These are phyloP conservation scores for Quercus alba DNA, from an alignment of 306 rosid genomes.

Conservation along the genomic window DNA sequence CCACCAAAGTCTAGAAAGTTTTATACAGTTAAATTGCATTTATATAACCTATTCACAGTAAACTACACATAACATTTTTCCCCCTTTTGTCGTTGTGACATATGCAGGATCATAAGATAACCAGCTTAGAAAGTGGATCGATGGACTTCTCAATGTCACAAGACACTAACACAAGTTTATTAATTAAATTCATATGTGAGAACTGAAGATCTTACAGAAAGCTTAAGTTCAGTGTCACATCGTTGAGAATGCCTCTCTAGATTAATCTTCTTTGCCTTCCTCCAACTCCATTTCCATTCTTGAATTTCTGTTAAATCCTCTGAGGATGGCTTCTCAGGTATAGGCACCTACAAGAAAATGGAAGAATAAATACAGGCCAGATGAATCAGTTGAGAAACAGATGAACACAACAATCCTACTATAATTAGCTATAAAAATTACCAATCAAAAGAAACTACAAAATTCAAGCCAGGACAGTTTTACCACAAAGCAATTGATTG, in stretches of 20 bases:
- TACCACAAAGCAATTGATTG: background rate
- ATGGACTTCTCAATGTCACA: conserved; percentile 1
- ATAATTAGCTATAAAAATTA: background rate
- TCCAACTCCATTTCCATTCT: conserved; percentile 70
- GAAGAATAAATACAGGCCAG: conserved; percentile 6
- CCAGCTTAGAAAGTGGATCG: background rate
- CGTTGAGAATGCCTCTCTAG: conserved; percentile 80
- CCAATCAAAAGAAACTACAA: background rate
- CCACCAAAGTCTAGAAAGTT: conserved; percentile 1
- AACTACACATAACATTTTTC: background rate
- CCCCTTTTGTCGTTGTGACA: background rate
- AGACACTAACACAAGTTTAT: background rate
- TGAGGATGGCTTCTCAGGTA: conserved; percentile 64
- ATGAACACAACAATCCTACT: background rate
- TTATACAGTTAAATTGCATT: conserved; percentile 2
- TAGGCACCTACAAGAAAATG: conserved; percentile 55
- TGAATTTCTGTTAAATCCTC: conserved; percentile 66
- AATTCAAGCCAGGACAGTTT: background rate
- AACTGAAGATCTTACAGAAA: conserved; percentile 61
- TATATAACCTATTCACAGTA: background rate
- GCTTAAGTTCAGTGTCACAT: conserved; percentile 84
- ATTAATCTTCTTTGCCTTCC: conserved; percentile 81
- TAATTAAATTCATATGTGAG: background rate
- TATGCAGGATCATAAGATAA: conserved; percentile 8
- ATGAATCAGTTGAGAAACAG: background rate